These are phyloP conservation scores for Berkeleyomyces rouxiae DNA, from an alignment of 2,329 filamentous ascomycete genomes.

Conservation along the genomic window DNA sequence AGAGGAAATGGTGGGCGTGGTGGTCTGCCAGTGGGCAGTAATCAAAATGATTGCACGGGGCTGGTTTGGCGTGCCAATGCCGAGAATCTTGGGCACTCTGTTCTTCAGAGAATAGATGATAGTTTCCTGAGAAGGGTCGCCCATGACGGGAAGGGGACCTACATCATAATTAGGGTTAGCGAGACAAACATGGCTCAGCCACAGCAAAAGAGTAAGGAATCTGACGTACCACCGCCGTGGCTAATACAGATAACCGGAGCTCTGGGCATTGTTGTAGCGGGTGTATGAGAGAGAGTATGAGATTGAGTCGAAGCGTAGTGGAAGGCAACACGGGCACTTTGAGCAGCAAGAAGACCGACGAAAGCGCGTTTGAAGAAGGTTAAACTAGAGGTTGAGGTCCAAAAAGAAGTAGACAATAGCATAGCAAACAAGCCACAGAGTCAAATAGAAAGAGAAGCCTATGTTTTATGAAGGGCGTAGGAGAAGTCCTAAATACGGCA, in stretches of 20 bases:
- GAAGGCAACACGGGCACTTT: constrained; percentile 5
- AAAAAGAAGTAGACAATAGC: not conserved
- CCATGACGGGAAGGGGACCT: constrained; percentile 41
- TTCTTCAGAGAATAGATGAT: constrained; percentile 36
- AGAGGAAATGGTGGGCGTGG: constrained; percentile 34
- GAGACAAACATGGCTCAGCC: not conserved
- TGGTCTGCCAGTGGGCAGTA: constrained; percentile 40
- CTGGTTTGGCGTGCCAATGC: constrained; percentile 32
- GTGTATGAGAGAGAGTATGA: not conserved
- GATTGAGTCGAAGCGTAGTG: not conserved
- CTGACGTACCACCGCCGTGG: constrained; percentile 30
- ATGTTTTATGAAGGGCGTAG: not conserved
- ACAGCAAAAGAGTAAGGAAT: not conserved
- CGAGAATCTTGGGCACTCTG: constrained; percentile 37
- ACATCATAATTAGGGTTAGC: not conserved
- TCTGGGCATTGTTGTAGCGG: constrained; percentile 22
- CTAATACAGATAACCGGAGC: constrained; percentile 31
- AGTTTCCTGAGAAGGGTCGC: constrained; percentile 33
- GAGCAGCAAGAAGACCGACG: constrained; percentile 12
- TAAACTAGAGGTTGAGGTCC: not conserved
- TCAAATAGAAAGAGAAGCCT: not conserved
- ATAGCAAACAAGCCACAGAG: not conserved
- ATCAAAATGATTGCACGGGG: constrained; percentile 37
- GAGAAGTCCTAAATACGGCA: not conserved
- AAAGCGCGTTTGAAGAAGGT: constrained; percentile 11